Evolutionary conservation across 805 yeast species (phyloP).

Genomic region (Saturnispora quitensis): DNA sequence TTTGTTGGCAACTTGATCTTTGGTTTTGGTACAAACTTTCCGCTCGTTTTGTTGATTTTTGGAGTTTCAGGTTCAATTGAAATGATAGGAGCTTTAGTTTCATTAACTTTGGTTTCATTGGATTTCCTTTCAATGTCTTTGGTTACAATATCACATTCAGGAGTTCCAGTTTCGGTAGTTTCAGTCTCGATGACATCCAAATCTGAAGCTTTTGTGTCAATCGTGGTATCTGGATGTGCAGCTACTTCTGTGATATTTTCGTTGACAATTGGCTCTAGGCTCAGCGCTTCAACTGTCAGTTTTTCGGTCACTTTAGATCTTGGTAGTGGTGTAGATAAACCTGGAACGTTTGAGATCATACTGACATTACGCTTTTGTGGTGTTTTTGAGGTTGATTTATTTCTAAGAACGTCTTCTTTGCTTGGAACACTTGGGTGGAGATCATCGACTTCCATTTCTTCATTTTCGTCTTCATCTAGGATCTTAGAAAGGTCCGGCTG

Average conservation of each 20-base stretch:
- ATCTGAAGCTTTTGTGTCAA: not conserved
- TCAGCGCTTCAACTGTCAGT: not conserved
- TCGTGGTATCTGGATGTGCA: not conserved
- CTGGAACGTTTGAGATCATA: conserved; percentile 6
- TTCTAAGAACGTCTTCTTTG: conserved; percentile 20
- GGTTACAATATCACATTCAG: not conserved
- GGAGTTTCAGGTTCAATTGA: conserved; percentile 2
- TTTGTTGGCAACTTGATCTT: conserved; percentile 4
- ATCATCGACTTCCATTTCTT: conserved; percentile 11
- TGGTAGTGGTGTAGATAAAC: conserved; percentile 1
- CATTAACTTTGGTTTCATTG: not conserved
- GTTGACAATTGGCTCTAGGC: not conserved
- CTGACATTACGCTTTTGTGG: conserved; percentile 19
- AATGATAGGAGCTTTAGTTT: not conserved
- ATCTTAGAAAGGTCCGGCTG: conserved; percentile 29
- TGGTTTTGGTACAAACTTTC: not conserved
- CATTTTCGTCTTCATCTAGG: conserved; percentile 15
- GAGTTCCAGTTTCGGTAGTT: not conserved
- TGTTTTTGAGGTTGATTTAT: conserved; percentile 20
- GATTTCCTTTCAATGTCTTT: not conserved
- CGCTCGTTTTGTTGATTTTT: not conserved
- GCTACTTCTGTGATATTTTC: not conserved
- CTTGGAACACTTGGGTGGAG: conserved; percentile 25
- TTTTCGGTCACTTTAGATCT: not conserved
- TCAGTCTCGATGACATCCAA: not conserved